phyloP scores from a whole-genome alignment of 2,329 filamentous ascomycete genomes.

The Didymella glomerata region DNA sequence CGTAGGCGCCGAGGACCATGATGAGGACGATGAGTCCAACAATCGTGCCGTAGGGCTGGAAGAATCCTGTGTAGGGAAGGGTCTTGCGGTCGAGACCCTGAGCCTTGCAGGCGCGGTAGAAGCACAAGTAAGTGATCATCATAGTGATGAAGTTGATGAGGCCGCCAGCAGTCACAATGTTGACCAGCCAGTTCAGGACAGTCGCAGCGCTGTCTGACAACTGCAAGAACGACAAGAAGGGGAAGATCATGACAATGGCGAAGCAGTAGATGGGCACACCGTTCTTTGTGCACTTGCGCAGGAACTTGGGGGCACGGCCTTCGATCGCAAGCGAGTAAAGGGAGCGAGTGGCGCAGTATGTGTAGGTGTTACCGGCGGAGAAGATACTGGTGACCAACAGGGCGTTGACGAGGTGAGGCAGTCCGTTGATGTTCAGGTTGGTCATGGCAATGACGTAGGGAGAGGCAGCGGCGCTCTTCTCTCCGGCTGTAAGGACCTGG shows the following conservation, averaged over 20 bases:
- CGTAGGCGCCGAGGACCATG: conserved; percentile 61
- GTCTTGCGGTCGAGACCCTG: conserved; percentile 61
- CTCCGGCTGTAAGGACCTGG: conserved; percentile 51
- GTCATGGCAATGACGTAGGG: conserved; percentile 71
- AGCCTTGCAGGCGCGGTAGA: conserved; percentile 60
- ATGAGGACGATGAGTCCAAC: conserved; percentile 59
- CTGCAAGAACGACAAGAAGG: conserved; percentile 77
- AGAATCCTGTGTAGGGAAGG: conserved; percentile 57
- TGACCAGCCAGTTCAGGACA: conserved; percentile 77
- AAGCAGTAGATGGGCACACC: conserved; percentile 81
- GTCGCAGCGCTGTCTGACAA: conserved; percentile 70
- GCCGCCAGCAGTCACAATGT: conserved; percentile 75
- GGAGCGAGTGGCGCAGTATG: conserved; percentile 62
- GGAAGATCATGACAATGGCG: conserved; percentile 69
- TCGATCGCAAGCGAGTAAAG: conserved; percentile 64
- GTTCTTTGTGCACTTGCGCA: conserved; percentile 66
- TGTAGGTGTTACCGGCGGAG: conserved; percentile 64
- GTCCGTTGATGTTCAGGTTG: conserved; percentile 60
- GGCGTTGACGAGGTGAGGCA: conserved; percentile 68
- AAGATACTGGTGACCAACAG: conserved; percentile 63
- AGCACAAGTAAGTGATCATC: conserved; percentile 66
- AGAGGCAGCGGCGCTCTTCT: conserved; percentile 61
- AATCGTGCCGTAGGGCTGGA: conserved; percentile 63
- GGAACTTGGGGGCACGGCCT: conserved; percentile 62
- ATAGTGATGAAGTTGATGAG: conserved; percentile 59